Percentiles rank a stretch among this genome's conserved stretches.
Conservation (phyloP, 169 alveolate species). For the Cyclospora cayetanensis region DNA sequence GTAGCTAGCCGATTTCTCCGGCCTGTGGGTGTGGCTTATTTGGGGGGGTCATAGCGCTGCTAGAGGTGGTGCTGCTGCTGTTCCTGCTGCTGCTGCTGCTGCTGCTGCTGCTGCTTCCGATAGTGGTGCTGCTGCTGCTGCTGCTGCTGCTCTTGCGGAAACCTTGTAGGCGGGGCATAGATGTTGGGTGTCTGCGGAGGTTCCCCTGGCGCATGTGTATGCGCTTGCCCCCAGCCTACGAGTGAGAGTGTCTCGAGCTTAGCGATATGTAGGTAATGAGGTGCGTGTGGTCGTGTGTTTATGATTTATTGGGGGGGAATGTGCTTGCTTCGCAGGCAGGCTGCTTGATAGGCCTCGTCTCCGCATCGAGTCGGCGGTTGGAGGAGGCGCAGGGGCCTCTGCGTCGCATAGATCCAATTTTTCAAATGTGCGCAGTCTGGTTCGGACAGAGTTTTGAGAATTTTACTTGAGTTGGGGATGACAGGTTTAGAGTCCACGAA, state of each 20-base stretch:
- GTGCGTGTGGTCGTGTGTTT: too few species aligned
- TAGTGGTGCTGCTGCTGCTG: not conserved
- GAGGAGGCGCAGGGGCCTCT: not conserved
- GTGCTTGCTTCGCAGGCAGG: not conserved
- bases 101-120: not conserved
- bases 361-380: not conserved
- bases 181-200: not conserved
- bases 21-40: too few species aligned
- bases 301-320: not conserved
- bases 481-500: too few species aligned
- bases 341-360: not conserved
- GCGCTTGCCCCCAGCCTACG: not conserved
- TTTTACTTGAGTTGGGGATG: too few species aligned
- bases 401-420: not conserved
- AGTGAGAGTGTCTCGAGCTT: not conserved
- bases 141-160: not conserved
- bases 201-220: not conserved
- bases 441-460: too few species aligned
- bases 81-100: constrained; percentile 30
- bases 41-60: too few species aligned
- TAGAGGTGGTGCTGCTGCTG: constrained; percentile 10
- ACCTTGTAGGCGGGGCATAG: too few species aligned
- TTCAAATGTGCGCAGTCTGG: not conserved
- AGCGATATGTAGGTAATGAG: not conserved
- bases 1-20: too few species aligned